phyloP scores from a whole-genome alignment of 768 basidiomycete species.

The Paxillus involutus region DNA sequence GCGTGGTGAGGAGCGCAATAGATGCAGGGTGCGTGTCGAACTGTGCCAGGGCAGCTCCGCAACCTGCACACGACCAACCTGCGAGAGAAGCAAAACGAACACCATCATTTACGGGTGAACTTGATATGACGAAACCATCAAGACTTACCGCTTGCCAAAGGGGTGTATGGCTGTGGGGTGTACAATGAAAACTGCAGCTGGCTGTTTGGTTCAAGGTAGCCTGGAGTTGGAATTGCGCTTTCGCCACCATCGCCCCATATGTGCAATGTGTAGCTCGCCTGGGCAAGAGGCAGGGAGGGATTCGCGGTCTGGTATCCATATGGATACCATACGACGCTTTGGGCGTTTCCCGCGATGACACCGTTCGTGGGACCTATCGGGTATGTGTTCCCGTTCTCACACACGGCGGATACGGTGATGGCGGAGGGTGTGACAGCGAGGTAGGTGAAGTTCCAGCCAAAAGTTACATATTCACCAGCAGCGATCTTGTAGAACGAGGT shows the following conservation, averaged over 20 bases:
- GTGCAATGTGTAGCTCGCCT: conserved; percentile 58
- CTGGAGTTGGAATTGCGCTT: conserved; percentile 46
- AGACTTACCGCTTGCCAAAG: conserved; percentile 42
- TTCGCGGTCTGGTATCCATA: conserved; percentile 52
- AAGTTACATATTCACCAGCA: conserved; percentile 51
- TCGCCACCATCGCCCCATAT: conserved; percentile 58
- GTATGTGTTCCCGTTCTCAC: conserved; percentile 69
- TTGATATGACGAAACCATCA: neutral
- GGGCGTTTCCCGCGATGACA: conserved; percentile 50
- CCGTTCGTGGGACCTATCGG: conserved; percentile 60
- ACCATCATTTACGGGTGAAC: neutral
- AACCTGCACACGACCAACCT: conserved; percentile 32
- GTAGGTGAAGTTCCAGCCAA: conserved; percentile 75
- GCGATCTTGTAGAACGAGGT: conserved; percentile 72
- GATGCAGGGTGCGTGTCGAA: conserved; percentile 31
- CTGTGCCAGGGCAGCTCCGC: conserved; percentile 31
- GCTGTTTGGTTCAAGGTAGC: conserved; percentile 53
- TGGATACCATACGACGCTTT: conserved; percentile 58
- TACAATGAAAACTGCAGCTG: conserved; percentile 63
- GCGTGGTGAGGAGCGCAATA: conserved; percentile 31
- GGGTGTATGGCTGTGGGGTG: conserved; percentile 55
- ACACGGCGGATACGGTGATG: conserved; percentile 64
- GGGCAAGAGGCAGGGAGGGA: conserved; percentile 55
- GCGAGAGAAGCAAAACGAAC: neutral
- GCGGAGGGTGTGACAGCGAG: conserved; percentile 49